Base-by-base conservation (phyloP, 1,284 basidiomycete genomes). In the Ustilago crameri region DNA sequence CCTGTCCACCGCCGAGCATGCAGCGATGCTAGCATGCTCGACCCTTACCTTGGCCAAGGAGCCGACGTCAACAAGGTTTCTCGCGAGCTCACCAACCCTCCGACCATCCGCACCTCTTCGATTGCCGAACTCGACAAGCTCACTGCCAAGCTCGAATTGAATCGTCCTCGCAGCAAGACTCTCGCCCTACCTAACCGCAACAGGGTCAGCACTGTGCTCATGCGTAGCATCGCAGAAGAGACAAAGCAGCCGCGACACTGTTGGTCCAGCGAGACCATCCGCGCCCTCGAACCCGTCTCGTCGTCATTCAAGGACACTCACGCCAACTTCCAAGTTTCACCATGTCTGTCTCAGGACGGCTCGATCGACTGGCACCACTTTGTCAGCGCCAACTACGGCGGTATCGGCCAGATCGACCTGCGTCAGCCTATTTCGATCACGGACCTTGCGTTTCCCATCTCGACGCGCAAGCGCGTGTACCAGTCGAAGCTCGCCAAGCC, bases 211-310 rank as follows among this genome's bases (percentile, higher is more conserved):
- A 45, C 56, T 1, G 38, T 35, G 3, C 52, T 60, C 18, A 66
- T 66, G 68, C 51, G 55, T 2, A 62, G 62, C 48, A 71, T 66
- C 37, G 26, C 54, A 9, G 68, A 71, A 34, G 67, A 70, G 22
- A 48, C 24, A 14, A 42, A 44, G 20, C 55, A 51, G 15, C 48
- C 63, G 1, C 46, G 56, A 12, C 14, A 59, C 17, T 51, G 56
- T 12, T 55, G 61, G 5, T 65, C 57, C 8, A 47, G 35, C 5
- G 67, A 70, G 35, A 64, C 67, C n/a, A 56, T 69, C 18, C 60
- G 66, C 14, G 47, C 46, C 17, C 20, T 17, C 34, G 22, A 30
- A 14, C 20, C 44, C 12, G 42, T 26, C 44, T 9, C 41, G 18
- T 35, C 32, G 12, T 22, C 35, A 17, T 32, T 62, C 43, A n/a